A percentile compares a stretch with the other conserved stretches of the same genome.
These are phyloP conservation scores for Saxophila tyrrhenica DNA, from an alignment of 495 filamentous ascomycete genomes.

Conservation along the genomic window DNA sequence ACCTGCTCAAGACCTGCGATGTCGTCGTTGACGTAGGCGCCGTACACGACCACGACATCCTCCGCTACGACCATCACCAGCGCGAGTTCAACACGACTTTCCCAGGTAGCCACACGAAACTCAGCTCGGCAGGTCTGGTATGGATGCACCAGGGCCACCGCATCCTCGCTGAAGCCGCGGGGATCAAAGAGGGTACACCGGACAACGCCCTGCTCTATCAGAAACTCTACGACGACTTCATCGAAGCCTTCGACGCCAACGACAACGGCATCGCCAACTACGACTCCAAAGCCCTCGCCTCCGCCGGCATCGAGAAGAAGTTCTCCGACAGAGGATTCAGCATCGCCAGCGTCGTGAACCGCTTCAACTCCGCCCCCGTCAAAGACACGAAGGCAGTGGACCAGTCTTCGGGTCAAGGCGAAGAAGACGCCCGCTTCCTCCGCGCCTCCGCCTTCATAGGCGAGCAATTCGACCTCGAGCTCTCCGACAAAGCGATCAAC, in stretches of 20 bases:
- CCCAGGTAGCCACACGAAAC: conserved; percentile 67
- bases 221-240: conserved; percentile 86
- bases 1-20: conserved; percentile 67
- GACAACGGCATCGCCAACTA: conserved; percentile 88
- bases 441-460: conserved; percentile 71
- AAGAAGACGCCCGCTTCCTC: conserved; percentile 71
- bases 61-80: conserved; percentile 96
- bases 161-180: conserved; percentile 63
- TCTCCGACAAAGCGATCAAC: conserved; percentile 55
- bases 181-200: conserved; percentile 45
- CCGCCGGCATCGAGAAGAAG: conserved; percentile 59
- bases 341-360: conserved; percentile 68
- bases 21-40: conserved; percentile 94
- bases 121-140: conserved; percentile 84
- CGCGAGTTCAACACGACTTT: conserved; percentile 74
- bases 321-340: conserved; percentile 75
- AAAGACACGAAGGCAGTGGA: conserved; percentile 6
- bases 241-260: conserved; percentile 93
- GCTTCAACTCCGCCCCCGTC: conserved; percentile 54
- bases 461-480: conserved; percentile 65
- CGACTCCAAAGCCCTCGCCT: conserved; percentile 48
- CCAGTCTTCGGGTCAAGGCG: conserved; percentile 40
- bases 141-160: conserved; percentile 87
- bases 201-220: conserved; percentile 65
- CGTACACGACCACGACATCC: conserved; percentile 61